Evolutionary conservation across 1,139 yeast genomes (phyloP), one percentile per base, ranked within the genome.

Genomic region (Geotrichum carabidarum): DNA sequence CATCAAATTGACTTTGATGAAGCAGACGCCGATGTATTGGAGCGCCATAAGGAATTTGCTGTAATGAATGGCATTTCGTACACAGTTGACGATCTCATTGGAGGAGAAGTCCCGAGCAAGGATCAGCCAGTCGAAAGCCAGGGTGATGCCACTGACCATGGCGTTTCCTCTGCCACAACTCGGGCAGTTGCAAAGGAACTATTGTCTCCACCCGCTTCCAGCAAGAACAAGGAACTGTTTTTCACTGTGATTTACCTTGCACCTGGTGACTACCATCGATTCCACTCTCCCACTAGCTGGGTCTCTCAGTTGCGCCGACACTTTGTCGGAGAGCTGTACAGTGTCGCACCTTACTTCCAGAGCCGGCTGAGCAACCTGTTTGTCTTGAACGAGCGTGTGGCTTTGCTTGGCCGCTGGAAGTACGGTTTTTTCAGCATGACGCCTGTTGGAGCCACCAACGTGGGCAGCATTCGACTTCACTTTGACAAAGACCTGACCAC

Each of bases 381-480:
- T 68, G 90, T 91, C 7, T 75, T 94, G 63, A 94, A 94, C 69
- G 99, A 94, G 72, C 80, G 99, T 64, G 99, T 94, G 8, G 95
- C 98, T 0, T 75, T 94, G 50, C 78, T 94, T 58, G 99, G 99
- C 1, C 84, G 88, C 65, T 94, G 99, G 98, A 87, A 87, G 67
- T 80, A 93, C 69, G 99, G 99, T 0, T 94, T 94, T 68, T 93
- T 93, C 74, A 86, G 95, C 59, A 94, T 94, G 99, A 91, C 96
- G 1, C 98, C 99, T 0, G 99, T 94, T 9, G 99, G 99, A 30
- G 99, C 99, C 32, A 94, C 99, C 6, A 94, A 94, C 70, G 99
- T 94, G 41, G 99, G 99, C 17, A 86, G 95, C 64, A 93, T 94
- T 62, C 83, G 86, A 57, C 80, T 94, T 60, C 89, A 91, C 67